phyloP scores from a whole-genome alignment of 2,329 filamentous ascomycete genomes.

The Penicillium sp. region DNA sequence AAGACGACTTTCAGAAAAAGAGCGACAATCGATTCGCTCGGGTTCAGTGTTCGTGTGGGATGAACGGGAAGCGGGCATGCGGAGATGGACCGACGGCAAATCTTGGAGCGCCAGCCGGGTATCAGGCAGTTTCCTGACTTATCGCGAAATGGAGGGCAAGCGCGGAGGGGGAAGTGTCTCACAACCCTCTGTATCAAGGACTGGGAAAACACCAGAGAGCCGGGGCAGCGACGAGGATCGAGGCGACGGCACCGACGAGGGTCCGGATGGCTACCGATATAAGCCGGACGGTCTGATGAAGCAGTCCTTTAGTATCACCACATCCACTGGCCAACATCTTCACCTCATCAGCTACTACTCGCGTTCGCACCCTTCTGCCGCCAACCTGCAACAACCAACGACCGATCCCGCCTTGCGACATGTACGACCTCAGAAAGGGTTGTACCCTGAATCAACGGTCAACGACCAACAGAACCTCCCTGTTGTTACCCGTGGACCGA shows the following conservation, averaged over 20 bases:
- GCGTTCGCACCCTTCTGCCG: constrained; percentile 72
- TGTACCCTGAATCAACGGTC: constrained; percentile 96
- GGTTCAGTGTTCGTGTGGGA: constrained; percentile 99
- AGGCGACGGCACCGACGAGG: constrained; percentile 68
- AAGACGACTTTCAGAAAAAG: constrained; percentile 91
- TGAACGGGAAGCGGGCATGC: constrained; percentile 96
- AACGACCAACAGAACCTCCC: constrained; percentile 82
- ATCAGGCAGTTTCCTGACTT: constrained; percentile 95
- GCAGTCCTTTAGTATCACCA: constrained; percentile 99
- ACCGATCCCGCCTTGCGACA: constrained; percentile 78
- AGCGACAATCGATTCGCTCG: constrained; percentile 92
- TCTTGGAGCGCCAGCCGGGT: constrained; percentile 98
- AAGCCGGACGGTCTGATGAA: constrained; percentile 98
- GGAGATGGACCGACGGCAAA: constrained; percentile 97
- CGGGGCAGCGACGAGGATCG: constrained; percentile 81
- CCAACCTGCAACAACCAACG: constrained; percentile 78
- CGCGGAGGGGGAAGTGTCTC: constrained; percentile 75
- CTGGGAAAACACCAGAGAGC: constrained; percentile 81
- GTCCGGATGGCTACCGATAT: constrained; percentile 87
- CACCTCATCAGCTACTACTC: constrained; percentile 98
- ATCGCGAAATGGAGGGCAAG: constrained; percentile 99
- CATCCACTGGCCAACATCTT: constrained; percentile 83
- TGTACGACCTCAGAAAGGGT: constrained; percentile 86
- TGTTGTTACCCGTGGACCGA: constrained; percentile 75
- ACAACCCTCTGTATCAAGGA: constrained; percentile 58